A percentile compares a stretch with the other conserved stretches of the same genome.
Conservation (phyloP, 2,329 filamentous ascomycete species). For the Phoma herbarum region DNA sequence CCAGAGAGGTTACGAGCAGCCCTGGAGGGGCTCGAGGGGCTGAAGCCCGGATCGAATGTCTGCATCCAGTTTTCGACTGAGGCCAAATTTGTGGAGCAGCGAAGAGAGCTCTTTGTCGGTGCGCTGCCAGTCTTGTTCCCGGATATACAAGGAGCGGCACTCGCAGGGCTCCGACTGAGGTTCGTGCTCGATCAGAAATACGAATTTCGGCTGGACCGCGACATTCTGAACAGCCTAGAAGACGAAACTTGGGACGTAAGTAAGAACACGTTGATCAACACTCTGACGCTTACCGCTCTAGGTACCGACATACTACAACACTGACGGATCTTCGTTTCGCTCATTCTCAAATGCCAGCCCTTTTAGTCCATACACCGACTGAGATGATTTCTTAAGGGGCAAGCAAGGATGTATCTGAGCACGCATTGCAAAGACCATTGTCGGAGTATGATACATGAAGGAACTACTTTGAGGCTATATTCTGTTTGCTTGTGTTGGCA, state of each 20-base stretch:
- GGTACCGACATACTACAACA: constrained; percentile 10
- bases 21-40: constrained; percentile 26
- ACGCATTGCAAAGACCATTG: neutral
- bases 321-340: constrained; percentile 9
- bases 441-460: neutral
- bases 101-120: constrained; percentile 19
- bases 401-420: neutral
- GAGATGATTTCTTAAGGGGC: neutral
- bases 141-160: constrained; percentile 12
- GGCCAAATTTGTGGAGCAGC: constrained; percentile 21
- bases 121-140: constrained; percentile 22
- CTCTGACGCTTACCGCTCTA: neutral
- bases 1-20: constrained; percentile 27
- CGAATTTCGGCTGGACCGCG: constrained; percentile 15
- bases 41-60: constrained; percentile 26
- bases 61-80: constrained; percentile 28
- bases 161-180: constrained; percentile 20
- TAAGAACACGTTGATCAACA: neutral
- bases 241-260: constrained; percentile 6
- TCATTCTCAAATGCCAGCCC: constrained; percentile 2
- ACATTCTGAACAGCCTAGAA: neutral
- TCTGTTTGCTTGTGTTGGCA: too few species aligned
- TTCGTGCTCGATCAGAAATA: constrained; percentile 29
- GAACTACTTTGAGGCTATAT: too few species aligned
- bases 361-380: constrained; percentile 19